Conservation (phyloP, 768 basidiomycete genomes). For the Saitozyma sp. region DNA sequence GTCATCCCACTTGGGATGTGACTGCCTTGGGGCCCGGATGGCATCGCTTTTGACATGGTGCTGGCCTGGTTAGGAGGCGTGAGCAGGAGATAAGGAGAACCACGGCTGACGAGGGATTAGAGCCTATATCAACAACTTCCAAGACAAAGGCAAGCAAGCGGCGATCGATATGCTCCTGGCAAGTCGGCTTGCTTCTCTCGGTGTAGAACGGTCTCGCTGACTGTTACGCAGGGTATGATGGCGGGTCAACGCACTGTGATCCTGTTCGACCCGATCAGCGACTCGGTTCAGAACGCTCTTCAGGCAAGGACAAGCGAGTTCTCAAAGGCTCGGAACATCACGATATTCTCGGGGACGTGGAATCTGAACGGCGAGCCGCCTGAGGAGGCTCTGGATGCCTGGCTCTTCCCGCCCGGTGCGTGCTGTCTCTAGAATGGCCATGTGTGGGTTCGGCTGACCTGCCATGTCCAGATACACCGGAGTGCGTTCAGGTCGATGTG, state of each 20-base stretch:
- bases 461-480: no score
- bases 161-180: conserved; percentile 97
- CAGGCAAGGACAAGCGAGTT: conserved; percentile 78
- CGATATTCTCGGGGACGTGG: conserved; percentile 88
- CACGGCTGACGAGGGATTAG: conserved; percentile 53
- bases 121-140: conserved; percentile 97
- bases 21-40: neutral
- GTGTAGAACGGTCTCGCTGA: neutral
- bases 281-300: conserved; percentile 72
- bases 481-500: conserved; percentile 57
- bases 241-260: conserved; percentile 81
- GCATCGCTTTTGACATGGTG: no score
- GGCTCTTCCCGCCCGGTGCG: conserved; percentile 74
- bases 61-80: no score
- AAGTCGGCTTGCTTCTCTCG: conserved; percentile 33
- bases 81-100: neutral
- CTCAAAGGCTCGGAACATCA: conserved; percentile 70
- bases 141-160: conserved; percentile 87
- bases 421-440: neutral
- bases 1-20: neutral
- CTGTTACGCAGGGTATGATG: conserved; percentile 75
- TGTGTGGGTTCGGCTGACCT: conserved; percentile 38
- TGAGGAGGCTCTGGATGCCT: conserved; percentile 78
- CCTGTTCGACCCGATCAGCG: conserved; percentile 91
- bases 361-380: conserved; percentile 87